Conservation (phyloP, 768 basidiomycete species). For the Russula lepida region DNA sequence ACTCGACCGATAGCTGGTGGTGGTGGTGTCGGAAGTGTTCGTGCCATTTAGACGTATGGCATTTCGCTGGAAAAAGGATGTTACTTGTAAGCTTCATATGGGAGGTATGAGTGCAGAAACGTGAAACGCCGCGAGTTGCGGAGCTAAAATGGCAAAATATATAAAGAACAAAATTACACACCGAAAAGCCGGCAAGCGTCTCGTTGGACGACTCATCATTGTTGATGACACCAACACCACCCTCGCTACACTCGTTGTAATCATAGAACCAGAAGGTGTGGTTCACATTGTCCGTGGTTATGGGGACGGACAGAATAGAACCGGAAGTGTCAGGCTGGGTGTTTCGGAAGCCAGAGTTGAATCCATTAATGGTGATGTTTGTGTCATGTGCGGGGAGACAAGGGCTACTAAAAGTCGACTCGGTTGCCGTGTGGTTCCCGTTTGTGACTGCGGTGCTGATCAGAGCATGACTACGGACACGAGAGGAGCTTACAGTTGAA, state of each 20-base stretch:
- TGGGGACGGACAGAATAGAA: constrained; percentile 39
- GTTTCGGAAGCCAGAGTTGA: constrained; percentile 45
- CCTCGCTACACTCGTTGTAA: constrained; percentile 42
- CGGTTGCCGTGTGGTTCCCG: constrained; percentile 33
- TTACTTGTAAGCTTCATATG: background rate
- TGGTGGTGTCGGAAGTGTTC: constrained; percentile 7
- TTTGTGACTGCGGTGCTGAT: constrained; percentile 40
- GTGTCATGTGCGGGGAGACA: constrained; percentile 45
- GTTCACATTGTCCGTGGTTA: constrained; percentile 34
- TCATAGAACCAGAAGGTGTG: constrained; percentile 56
- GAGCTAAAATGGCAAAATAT: background rate
- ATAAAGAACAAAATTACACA: constrained; percentile 23
- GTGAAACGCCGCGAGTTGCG: constrained; percentile 4
- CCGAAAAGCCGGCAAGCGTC: constrained; percentile 37
- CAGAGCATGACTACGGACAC: constrained; percentile 24
- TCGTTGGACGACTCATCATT: constrained; percentile 35
- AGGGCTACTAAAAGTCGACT: constrained; percentile 47
- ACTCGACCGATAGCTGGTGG: constrained; percentile 6
- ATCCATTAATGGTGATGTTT: constrained; percentile 46
- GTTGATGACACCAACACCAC: constrained; percentile 58
- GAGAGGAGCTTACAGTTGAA: constrained; percentile 44
- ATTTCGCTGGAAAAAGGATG: constrained; percentile 38
- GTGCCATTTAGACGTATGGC: constrained; percentile 51
- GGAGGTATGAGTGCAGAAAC: background rate
- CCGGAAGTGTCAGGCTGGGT: constrained; percentile 40